These are phyloP conservation scores for Oemleria cerasiformis DNA, from an alignment of 306 rosid genomes.

Conservation along the genomic window DNA sequence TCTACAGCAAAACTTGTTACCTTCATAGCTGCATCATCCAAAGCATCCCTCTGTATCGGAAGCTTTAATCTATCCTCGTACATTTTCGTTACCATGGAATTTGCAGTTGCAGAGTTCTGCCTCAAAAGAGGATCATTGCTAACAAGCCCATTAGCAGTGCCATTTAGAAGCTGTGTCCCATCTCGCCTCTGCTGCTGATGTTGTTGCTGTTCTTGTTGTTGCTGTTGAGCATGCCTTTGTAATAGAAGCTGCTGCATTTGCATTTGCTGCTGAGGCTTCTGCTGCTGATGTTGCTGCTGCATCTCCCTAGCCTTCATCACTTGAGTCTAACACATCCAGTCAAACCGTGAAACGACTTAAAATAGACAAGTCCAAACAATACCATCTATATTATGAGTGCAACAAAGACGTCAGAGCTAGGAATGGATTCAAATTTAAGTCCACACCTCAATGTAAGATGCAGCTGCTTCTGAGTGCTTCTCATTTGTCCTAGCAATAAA, in stretches of 20 bases:
- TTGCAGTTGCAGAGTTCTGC: constrained; percentile 45
- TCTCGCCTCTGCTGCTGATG: constrained; percentile 40
- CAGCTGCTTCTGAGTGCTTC: constrained; percentile 62
- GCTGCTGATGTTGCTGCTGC: constrained; percentile 45
- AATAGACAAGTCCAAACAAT: background rate
- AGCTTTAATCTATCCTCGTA: constrained; percentile 45
- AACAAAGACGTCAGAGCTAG: constrained; percentile 3
- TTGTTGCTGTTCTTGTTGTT: constrained; percentile 21
- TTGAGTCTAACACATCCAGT: constrained; percentile 43
- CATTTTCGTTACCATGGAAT: constrained; percentile 39
- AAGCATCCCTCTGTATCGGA: constrained; percentile 48
- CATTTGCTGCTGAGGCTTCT: constrained; percentile 43
- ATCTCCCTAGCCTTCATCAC: constrained; percentile 47
- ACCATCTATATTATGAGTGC: constrained; percentile 16
- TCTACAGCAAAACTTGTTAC: constrained; percentile 35
- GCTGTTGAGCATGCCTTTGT: constrained; percentile 51
- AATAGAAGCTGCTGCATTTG: constrained; percentile 41
- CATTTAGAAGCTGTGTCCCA: constrained; percentile 40
- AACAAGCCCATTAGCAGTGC: constrained; percentile 32
- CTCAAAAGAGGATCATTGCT: constrained; percentile 41
- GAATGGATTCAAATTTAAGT: constrained; percentile 3
- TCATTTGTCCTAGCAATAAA: constrained; percentile 51
- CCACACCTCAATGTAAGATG: constrained; percentile 54
- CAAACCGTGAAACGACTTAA: constrained; percentile 6
- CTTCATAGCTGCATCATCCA: constrained; percentile 43